A percentile compares a stretch with the other conserved stretches of the same genome.
These are phyloP conservation scores for Epichloe hybrida DNA, from an alignment of 2,329 filamentous ascomycete species.

Conservation along the genomic window DNA sequence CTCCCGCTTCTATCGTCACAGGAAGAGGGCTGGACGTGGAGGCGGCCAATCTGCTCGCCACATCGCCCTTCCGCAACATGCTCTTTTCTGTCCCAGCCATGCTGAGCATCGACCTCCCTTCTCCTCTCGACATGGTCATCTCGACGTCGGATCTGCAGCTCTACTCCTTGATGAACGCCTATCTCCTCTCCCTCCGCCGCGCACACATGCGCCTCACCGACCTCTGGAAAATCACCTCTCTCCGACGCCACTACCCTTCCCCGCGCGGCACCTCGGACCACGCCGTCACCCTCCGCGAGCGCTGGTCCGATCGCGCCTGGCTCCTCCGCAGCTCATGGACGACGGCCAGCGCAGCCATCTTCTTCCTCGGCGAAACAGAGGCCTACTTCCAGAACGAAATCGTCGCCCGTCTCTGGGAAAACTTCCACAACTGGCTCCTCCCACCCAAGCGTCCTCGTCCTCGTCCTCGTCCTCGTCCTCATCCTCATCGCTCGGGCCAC, in stretches of 20 bases:
- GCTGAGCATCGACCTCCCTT: conserved; percentile 58
- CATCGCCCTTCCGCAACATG: conserved; percentile 61
- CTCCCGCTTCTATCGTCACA: conserved; percentile 23
- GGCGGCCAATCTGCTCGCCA: conserved; percentile 23
- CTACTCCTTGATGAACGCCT: conserved; percentile 78
- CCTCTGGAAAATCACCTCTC: conserved; percentile 72
- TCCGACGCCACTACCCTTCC: conserved; percentile 64
- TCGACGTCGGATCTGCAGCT: conserved; percentile 59
- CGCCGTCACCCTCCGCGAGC: conserved; percentile 47
- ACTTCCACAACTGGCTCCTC: conserved; percentile 64
- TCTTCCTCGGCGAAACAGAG: conserved; percentile 78
- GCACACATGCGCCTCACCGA: conserved; percentile 74
- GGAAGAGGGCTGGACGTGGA: conserved; percentile 21
- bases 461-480: neutral
- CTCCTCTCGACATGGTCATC: conserved; percentile 80
- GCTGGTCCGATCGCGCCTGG: conserved; percentile 47
- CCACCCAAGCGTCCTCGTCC: conserved; percentile 17
- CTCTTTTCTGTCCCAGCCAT: conserved; percentile 61
- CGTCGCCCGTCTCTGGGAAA: conserved; percentile 65
- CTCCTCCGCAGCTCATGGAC: conserved; percentile 80
- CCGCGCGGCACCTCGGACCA: conserved; percentile 45
- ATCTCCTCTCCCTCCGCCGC: conserved; percentile 71
- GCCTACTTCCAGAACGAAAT: conserved; percentile 85
- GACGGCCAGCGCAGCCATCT: conserved; percentile 72
- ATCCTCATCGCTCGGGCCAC: neutral